phyloP scores from a whole-genome alignment of 2,329 filamentous ascomycete species.

The Botrytis byssoidea region DNA sequence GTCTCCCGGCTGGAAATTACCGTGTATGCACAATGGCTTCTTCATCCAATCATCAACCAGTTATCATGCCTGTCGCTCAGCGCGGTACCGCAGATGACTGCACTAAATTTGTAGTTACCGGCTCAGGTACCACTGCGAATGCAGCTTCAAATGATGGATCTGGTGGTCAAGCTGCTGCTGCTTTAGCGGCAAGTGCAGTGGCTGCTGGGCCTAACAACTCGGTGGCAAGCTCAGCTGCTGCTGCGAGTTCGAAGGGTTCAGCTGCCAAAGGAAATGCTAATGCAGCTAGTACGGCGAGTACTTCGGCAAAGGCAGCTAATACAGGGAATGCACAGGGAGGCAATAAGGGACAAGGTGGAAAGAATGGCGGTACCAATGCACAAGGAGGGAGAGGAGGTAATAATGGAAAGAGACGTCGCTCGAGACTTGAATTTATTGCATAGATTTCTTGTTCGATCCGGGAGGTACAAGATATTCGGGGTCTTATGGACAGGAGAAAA shows the following conservation, averaged over 20 bases:
- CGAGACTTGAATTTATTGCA: conserved; percentile 14
- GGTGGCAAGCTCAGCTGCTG: conserved; percentile 16
- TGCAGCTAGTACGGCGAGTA: conserved; percentile 10
- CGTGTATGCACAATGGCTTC: conserved; percentile 47
- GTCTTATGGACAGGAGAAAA: not conserved
- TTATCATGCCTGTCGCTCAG: conserved; percentile 47
- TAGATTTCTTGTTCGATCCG: not conserved
- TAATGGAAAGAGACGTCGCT: conserved; percentile 9
- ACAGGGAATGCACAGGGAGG: not conserved
- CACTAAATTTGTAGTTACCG: conserved; percentile 44
- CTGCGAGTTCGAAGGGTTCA: conserved; percentile 34
- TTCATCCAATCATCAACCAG: conserved; percentile 46
- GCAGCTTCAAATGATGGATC: conserved; percentile 27
- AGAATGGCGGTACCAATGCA: not conserved
- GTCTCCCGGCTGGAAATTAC: conserved; percentile 45
- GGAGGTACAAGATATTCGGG: not conserved
- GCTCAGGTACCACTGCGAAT: conserved; percentile 28
- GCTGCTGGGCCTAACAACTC: conserved; percentile 31
- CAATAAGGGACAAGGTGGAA: not conserved
- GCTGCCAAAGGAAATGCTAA: conserved; percentile 33
- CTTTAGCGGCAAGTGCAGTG: conserved; percentile 33
- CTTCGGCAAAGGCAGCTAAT: not conserved
- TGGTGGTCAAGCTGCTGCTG: conserved; percentile 27
- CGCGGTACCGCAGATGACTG: conserved; percentile 48
- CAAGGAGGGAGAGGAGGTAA: conserved; percentile 14